Base-by-base conservation (phyloP, 768 basidiomycete species). In the Hericium coralloides region DNA sequence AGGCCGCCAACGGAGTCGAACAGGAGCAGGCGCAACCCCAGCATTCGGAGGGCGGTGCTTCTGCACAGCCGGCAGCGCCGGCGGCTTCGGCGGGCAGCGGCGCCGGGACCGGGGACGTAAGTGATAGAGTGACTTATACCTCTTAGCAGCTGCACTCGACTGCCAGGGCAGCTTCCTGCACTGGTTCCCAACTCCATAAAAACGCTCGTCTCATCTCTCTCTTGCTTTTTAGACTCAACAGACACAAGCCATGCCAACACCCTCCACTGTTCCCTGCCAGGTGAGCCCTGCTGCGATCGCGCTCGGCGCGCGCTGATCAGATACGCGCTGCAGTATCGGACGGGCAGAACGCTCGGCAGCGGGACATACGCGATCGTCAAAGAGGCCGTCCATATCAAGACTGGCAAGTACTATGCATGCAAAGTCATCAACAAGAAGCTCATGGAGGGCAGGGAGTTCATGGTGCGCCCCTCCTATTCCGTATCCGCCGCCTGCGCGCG, bases 361-460 rank as follows among this genome's bases (percentile, higher is more conserved):
- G 94, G 94, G 50, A 97, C 94, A 45, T 98, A 97, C 67, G 92
- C 92, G 59, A 92, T 94, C 69, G 92, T 93, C 50, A 93, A 92
- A 73, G 93, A 97, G 75, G 94, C 94, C 48, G 89, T 95, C 23
- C 92, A 95, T 67, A 86, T 95, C 75, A 85, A 88, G 74, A 92
- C 93, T 1, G 84, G 84, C 20, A 82, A 97, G 70, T 95, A 95
- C 74, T 98, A 88, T 77, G 97, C 95, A 20, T 98, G 95, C 82
- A 99, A 99, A 73, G 97, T 98, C 66, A 94, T 98, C 74, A 98
- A 95, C 84, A 98, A 98, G 80, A 93, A 95, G 67, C 83, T 97
- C 58, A 97, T 97, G 94, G 90, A 95, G 69, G 95, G 95, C 4
- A 79, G 95, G 61, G 95, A 98, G 73, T 85, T 95, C 69, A 98